These are phyloP conservation scores for Carallia pectinifolia DNA, from an alignment of 345 rosid genomes.

Conservation along the genomic window DNA sequence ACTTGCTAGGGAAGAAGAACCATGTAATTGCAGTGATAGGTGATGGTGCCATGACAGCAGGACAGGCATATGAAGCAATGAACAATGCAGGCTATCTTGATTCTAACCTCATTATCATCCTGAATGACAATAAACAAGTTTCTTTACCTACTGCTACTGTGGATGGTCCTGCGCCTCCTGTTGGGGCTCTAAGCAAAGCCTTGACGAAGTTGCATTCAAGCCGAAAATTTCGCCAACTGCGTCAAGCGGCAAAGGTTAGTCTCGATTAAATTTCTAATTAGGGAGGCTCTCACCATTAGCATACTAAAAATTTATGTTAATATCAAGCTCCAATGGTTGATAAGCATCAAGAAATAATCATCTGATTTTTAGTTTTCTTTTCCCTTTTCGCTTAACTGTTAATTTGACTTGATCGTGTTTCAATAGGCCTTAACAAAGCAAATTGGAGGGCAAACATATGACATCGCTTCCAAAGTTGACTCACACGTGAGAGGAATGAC, in stretches of 20 bases:
- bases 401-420: not conserved
- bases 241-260: conserved; percentile 42
- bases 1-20: conserved; percentile 41
- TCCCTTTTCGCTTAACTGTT: too few relatives aligned
- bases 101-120: conserved; percentile 41
- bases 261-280: not conserved
- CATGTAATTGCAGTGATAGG: conserved; percentile 49
- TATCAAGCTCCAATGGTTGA: too few relatives aligned
- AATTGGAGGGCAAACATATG: conserved; percentile 36
- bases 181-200: conserved; percentile 45
- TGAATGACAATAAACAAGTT: conserved; percentile 52
- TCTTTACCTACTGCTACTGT: conserved; percentile 52
- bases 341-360: too few relatives aligned
- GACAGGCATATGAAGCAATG: conserved; percentile 56
- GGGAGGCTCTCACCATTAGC: too few relatives aligned
- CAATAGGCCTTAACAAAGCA: conserved; percentile 35
- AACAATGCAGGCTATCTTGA: conserved; percentile 53
- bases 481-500: conserved; percentile 23
- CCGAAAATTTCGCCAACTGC: conserved; percentile 25
- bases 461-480: conserved; percentile 35
- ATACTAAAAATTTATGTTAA: too few relatives aligned
- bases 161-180: conserved; percentile 53
- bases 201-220: conserved; percentile 33
- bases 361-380: too few relatives aligned
- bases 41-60: conserved; percentile 57